Percentiles rank a stretch among this genome's conserved stretches.
Conservation (phyloP, 1,284 basidiomycete genomes). For the Papiliotrema terrestris region DNA sequence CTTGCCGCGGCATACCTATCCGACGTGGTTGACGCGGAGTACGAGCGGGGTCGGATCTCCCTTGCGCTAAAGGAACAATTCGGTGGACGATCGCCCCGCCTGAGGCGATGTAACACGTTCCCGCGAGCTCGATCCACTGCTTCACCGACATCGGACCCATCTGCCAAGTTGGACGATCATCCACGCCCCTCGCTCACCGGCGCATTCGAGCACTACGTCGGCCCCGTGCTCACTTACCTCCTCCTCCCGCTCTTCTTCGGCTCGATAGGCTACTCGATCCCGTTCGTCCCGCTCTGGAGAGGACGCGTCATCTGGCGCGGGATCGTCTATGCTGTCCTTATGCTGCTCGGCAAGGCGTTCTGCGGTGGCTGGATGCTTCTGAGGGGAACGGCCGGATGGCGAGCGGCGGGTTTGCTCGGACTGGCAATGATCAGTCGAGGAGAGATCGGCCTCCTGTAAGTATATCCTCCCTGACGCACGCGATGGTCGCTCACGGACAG, state of each 20-base stretch:
- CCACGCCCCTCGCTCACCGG: conserved; percentile 10
- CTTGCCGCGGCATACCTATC: conserved; percentile 34
- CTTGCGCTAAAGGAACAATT: background rate
- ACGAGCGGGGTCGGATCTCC: background rate
- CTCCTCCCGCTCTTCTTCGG: conserved; percentile 58
- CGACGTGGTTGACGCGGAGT: conserved; percentile 4
- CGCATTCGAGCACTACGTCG: conserved; percentile 45
- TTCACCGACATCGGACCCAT: background rate
- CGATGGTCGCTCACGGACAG: conserved; percentile 2
- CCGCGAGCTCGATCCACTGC: background rate
- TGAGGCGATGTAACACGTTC: background rate
- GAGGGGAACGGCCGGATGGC: conserved; percentile 19
- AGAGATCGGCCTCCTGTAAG: conserved; percentile 55
- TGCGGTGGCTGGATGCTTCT: conserved; percentile 47
- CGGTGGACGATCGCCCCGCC: background rate
- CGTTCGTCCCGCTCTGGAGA: conserved; percentile 54
- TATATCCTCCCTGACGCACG: conserved; percentile 18
- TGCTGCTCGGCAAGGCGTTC: conserved; percentile 53
- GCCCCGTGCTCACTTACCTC: conserved; percentile 46
- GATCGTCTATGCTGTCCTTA: conserved; percentile 53
- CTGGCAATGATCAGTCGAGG: conserved; percentile 56
- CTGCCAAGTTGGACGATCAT: background rate
- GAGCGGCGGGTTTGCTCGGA: conserved; percentile 46
- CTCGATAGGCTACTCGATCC: conserved; percentile 57
- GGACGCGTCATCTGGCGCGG: conserved; percentile 56